Percentiles rank a stretch among this genome's conserved stretches.
These are phyloP conservation scores for Diplodia intermedia DNA, from an alignment of 2,329 filamentous ascomycete species.

Conservation along the genomic window DNA sequence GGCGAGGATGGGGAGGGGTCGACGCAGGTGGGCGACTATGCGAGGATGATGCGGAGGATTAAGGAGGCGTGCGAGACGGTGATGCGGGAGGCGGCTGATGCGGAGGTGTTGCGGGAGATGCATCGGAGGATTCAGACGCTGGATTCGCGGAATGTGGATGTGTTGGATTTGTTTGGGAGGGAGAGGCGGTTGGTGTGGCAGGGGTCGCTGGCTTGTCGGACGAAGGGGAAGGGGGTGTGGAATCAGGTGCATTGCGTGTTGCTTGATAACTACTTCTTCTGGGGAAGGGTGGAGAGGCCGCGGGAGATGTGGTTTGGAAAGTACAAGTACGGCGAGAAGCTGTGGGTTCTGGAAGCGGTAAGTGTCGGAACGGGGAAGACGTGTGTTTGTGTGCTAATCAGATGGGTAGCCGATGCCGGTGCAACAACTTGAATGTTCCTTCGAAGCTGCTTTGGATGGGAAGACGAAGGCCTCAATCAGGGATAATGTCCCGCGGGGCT, in stretches of 20 bases:
- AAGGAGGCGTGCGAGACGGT: not conserved
- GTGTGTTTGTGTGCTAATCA: slow-evolving; percentile 7
- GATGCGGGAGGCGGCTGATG: not conserved
- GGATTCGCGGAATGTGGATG: slow-evolving; percentile 6
- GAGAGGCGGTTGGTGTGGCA: slow-evolving; percentile 38
- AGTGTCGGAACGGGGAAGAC: slow-evolving; percentile 13
- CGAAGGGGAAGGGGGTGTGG: slow-evolving; percentile 44
- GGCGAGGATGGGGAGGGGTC: not conserved
- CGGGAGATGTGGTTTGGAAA: slow-evolving; percentile 33
- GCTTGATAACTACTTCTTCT: slow-evolving; percentile 43
- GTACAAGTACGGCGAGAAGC: slow-evolving; percentile 27
- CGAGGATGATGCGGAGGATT: not conserved
- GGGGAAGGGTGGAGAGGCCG: slow-evolving; percentile 41
- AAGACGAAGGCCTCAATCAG: slow-evolving; percentile 40
- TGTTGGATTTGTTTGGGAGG: slow-evolving; percentile 36
- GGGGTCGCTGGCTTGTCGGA: slow-evolving; percentile 41
- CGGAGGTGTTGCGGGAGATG: not conserved
- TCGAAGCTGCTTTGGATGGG: slow-evolving; percentile 35
- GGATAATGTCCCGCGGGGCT: slow-evolving; percentile 41
- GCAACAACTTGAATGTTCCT: slow-evolving; percentile 34
- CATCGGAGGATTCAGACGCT: not conserved
- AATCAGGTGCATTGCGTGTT: slow-evolving; percentile 41
- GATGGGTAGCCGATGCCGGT: slow-evolving; percentile 36
- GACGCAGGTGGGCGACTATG: not conserved
- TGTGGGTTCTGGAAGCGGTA: slow-evolving; percentile 38